Base-by-base conservation (phyloP, 208 protist genomes). In the Strigomonas galati region DNA sequence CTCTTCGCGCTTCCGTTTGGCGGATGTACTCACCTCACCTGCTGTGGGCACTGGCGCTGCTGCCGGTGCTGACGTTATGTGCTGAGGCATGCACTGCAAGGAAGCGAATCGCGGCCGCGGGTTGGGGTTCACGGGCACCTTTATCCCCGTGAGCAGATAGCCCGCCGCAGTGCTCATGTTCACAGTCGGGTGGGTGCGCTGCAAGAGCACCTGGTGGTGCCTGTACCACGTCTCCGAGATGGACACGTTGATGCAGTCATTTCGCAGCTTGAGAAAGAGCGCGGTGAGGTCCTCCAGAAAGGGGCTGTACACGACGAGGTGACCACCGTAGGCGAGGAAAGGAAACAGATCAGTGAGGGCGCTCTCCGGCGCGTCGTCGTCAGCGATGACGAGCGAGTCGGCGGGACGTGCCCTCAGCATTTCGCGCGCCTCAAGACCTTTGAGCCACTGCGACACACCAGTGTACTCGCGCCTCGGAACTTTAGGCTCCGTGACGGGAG, bases 211-310 rank as follows among this genome's bases (percentile, higher is more conserved):
- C 73, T 98, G 96, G 57, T 98, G 88, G 67, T 96, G 84, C 17
- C 96, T 81, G 74, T 91, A 96, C 91, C 91, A 98, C 51, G 92
- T 97, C 67, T 98, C 94, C 1, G 75, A 88, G 46, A 98, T 84
- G 52, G 82, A 78, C 31, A 97, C 76, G 66, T 97, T 95, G 1
- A 93, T 79, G 64, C 84, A 92, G 24, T 90, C 72, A 24, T 61
- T 69, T 19, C 87, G 81, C 35, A 98, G 69, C 56, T 61, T 66
- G 23, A 60, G 27, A 56, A 93, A 95, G 23, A 93, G 69, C 0
- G 37, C 58, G 0, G 80, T 86, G 26, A 96, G 69, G 43, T 95
- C 85, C 53, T 93, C 84, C 10, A 94, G 74, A 54, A 87, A 97
- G 0, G 83, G 81, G 66, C 89, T 95, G 79, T 93, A 93, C 35